Percentiles rank a stretch among this genome's conserved stretches.
phyloP scores from a whole-genome alignment of 2,329 filamentous ascomycete species.

The Aspergillus hiratsukae region DNA sequence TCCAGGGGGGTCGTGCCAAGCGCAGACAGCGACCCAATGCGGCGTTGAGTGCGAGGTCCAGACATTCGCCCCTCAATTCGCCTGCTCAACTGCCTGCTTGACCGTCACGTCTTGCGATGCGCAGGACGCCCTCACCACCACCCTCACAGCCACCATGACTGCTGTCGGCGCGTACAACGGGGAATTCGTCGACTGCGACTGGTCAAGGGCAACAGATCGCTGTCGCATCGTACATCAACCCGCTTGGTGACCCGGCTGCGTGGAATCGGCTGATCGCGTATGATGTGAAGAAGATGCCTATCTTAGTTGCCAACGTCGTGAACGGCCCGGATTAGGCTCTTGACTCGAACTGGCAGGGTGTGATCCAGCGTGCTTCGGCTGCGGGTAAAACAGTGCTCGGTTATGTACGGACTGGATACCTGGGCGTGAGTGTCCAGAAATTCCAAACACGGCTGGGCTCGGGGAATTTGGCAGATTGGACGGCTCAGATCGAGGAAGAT shows the following conservation, averaged over 20 bases:
- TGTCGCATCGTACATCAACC: slow-evolving; percentile 18
- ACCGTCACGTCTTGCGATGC: slow-evolving; percentile 2
- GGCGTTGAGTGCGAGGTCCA: not conserved
- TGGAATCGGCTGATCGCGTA: slow-evolving; percentile 15
- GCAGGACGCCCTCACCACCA: not conserved
- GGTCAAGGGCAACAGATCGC: slow-evolving; percentile 15
- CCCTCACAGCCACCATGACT: not conserved
- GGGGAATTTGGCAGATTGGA: slow-evolving; percentile 11
- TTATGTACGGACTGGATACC: slow-evolving; percentile 17
- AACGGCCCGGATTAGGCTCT: slow-evolving; percentile 13
- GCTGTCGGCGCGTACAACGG: not conserved
- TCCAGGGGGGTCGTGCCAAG: slow-evolving; percentile 1
- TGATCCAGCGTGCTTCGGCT: slow-evolving; percentile 9
- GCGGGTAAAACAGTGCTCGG: slow-evolving; percentile 14
- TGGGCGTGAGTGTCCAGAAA: slow-evolving; percentile 12
- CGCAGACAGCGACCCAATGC: slow-evolving; percentile 1
- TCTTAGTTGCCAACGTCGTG: slow-evolving; percentile 16
- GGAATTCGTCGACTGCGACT: not conserved
- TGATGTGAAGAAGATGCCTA: slow-evolving; percentile 7
- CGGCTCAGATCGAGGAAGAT: slow-evolving; percentile 15
- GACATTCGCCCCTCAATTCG: slow-evolving; percentile 1
- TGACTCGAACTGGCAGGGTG: slow-evolving; percentile 6
- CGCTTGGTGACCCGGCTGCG: slow-evolving; percentile 11
- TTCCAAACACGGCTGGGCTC: slow-evolving; percentile 14
- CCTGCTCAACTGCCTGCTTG: slow-evolving; percentile 1